phyloP scores from a whole-genome alignment of 208 protist species.

The Porcisia deanei region DNA sequence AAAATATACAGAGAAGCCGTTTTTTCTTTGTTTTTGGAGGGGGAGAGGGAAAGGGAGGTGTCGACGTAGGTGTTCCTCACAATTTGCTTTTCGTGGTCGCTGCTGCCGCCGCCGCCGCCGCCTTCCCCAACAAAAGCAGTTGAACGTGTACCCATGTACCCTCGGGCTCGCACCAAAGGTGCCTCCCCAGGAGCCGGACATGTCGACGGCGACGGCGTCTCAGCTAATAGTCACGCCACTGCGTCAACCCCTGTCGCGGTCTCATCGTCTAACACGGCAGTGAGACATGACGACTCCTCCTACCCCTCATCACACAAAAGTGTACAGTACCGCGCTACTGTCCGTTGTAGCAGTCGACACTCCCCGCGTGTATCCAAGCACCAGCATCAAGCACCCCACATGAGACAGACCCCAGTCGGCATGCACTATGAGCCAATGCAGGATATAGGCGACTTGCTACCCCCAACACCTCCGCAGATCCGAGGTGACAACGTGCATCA shows the following conservation, averaged over 20 bases:
- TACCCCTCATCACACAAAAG: not conserved
- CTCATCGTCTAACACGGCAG: not conserved
- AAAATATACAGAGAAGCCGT: too few relatives aligned
- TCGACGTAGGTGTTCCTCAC: too few relatives aligned
- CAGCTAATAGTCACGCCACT: not conserved
- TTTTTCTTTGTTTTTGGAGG: too few relatives aligned
- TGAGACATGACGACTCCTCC: not conserved
- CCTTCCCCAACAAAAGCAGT: too few relatives aligned
- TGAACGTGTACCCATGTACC: not conserved
- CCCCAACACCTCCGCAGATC: not conserved
- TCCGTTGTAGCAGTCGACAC: not conserved
- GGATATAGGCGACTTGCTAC: not conserved
- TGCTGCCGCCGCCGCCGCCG: too few relatives aligned
- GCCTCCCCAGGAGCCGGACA: not conserved
- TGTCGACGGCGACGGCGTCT: not conserved
- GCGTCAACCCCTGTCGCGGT: not conserved
- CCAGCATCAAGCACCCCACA: not conserved
- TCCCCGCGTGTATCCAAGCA: not conserved
- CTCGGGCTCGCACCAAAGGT: not conserved
- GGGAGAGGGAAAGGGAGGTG: too few relatives aligned
- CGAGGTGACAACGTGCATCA: not conserved
- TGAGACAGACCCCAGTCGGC: not conserved
- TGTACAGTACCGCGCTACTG: not conserved
- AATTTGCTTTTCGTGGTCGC: too few relatives aligned
- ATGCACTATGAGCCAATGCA: not conserved